These are phyloP conservation scores for Aspergillus mulundensis DNA, from an alignment of 495 filamentous ascomycete genomes.

Conservation along the genomic window DNA sequence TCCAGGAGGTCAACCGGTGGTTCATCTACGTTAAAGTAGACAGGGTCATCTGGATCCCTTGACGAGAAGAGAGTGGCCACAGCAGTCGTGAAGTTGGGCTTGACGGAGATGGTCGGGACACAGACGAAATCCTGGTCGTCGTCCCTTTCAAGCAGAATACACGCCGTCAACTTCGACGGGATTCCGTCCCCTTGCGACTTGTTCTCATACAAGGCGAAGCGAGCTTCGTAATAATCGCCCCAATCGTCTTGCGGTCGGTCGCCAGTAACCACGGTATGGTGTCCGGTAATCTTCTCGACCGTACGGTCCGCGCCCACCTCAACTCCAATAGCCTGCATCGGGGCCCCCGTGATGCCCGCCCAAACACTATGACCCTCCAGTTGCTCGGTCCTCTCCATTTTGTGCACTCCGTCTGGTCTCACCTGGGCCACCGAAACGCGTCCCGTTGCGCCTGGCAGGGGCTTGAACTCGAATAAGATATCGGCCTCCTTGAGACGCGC, in stretches of 20 bases:
- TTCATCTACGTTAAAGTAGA: background rate
- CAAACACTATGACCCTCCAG: background rate
- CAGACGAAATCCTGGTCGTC: slow-evolving; percentile 3
- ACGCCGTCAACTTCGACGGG: background rate
- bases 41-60: background rate
- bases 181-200: background rate
- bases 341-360: background rate
- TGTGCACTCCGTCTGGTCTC: background rate
- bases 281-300: background rate
- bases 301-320: background rate
- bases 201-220: background rate
- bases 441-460: background rate
- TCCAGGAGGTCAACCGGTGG: background rate
- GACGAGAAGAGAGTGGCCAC: background rate
- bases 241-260: background rate
- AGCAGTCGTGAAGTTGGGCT: background rate
- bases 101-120: background rate
- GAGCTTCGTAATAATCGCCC: background rate
- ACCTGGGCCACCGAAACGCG: background rate
- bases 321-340: background rate
- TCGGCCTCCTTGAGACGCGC: slow-evolving; percentile 2
- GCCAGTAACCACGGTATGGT: background rate
- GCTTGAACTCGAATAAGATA: background rate
- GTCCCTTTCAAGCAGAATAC: slow-evolving; percentile 2
- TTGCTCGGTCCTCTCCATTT: background rate